Conservation (phyloP, 352 stramenopile species). For the Blastocystis sp. region DNA sequence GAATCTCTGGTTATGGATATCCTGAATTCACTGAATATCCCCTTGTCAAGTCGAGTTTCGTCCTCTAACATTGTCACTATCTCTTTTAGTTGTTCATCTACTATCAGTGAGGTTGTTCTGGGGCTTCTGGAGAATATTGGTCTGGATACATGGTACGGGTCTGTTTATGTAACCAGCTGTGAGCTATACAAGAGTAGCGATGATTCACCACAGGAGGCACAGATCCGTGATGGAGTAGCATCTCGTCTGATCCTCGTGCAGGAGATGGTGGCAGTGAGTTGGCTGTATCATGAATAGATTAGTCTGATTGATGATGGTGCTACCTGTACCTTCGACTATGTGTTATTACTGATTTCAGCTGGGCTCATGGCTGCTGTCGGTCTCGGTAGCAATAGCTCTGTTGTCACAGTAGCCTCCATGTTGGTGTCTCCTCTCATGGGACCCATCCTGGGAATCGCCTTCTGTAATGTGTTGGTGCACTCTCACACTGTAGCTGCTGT, state of each 20-base stretch:
- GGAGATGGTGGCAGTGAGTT: not conserved
- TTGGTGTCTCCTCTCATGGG: conserved; percentile 70
- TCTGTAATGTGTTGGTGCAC: conserved; percentile 63
- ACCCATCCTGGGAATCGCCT: conserved; percentile 71
- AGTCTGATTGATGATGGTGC: conserved; percentile 63
- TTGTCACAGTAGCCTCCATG: conserved; percentile 70
- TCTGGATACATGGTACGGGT: not conserved
- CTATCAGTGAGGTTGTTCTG: not conserved
- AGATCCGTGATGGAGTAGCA: not conserved
- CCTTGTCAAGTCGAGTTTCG: not conserved
- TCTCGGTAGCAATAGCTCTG: conserved; percentile 69
- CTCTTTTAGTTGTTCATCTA: not conserved
- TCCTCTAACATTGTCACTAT: not conserved
- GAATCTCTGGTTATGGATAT: not conserved
- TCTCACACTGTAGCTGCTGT: conserved; percentile 40
- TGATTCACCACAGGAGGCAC: not conserved
- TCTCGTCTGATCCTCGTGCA: conserved; percentile 10
- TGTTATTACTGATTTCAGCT: conserved; percentile 69
- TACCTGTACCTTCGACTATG: conserved; percentile 70
- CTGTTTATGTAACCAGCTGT: not conserved
- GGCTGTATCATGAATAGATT: not conserved
- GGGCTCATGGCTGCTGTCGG: conserved; percentile 71
- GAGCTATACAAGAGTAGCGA: conserved; percentile 13
- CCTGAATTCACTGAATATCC: not conserved
- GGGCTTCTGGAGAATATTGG: not conserved